Percentiles rank a stretch among this genome's conserved stretches.
Evolutionary conservation across 2,329 filamentous ascomycete genomes (phyloP).

Genomic region (Diaporthe batatas): DNA sequence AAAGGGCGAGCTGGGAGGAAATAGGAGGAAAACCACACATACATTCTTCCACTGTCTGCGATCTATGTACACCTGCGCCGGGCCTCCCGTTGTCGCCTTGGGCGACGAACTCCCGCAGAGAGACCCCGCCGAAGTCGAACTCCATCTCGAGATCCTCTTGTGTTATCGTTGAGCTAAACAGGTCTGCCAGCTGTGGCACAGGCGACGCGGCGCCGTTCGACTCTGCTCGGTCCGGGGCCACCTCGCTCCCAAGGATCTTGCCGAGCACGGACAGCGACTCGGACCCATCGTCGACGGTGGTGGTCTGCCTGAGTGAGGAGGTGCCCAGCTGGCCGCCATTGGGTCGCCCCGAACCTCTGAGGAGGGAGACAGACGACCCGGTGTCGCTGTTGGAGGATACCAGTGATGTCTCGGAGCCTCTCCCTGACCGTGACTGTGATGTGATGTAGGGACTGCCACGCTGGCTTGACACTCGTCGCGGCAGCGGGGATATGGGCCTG

Average conservation of each 20-base stretch:
- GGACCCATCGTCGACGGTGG: constrained; percentile 57
- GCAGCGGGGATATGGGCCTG: constrained; percentile 41
- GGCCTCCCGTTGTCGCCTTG: constrained; percentile 48
- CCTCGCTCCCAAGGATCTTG: constrained; percentile 36
- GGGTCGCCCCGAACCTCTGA: constrained; percentile 49
- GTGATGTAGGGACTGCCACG: constrained; percentile 39
- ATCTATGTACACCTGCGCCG: constrained; percentile 57
- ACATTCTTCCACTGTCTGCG: constrained; percentile 81
- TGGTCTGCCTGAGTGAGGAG: constrained; percentile 64
- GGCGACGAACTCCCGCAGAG: constrained; percentile 77
- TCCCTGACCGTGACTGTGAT: constrained; percentile 50
- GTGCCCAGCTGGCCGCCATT: constrained; percentile 66
- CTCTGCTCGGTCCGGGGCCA: constrained; percentile 45
- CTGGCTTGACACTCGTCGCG: constrained; percentile 37
- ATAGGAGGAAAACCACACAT: constrained; percentile 54
- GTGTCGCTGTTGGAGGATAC: constrained; percentile 60
- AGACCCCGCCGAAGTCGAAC: constrained; percentile 84
- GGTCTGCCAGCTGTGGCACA: constrained; percentile 32
- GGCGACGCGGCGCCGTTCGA: constrained; percentile 12
- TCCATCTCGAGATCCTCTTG: constrained; percentile 72
- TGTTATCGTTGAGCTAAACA: constrained; percentile 50
- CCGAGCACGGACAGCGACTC: constrained; percentile 65
- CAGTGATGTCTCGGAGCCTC: constrained; percentile 75
- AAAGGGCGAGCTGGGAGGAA: constrained; percentile 34
- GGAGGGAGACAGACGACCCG: constrained; percentile 70